Percentiles rank a stretch among this genome's conserved stretches.
Conservation (phyloP, 2,329 filamentous ascomycete species). For the Xylaria sp. region DNA sequence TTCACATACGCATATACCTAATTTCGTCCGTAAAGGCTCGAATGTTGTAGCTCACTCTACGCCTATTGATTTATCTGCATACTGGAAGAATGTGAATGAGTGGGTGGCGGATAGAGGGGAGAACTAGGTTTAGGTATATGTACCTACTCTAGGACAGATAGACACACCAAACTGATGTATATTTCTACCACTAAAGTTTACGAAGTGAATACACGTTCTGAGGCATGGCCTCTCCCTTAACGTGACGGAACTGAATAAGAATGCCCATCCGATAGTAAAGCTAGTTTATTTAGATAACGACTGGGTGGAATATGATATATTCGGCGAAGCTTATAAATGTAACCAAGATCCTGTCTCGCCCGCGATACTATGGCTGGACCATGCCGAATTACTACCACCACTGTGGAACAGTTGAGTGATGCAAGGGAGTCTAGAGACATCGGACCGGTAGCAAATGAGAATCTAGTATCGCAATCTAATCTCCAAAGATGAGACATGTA, state of each 20-base stretch:
- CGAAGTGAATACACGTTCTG: too few relatives aligned
- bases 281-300: too few relatives aligned
- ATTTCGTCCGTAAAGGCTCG: neutral
- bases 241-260: too few relatives aligned
- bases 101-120: neutral
- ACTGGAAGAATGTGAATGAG: neutral
- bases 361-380: too few relatives aligned
- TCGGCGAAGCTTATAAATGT: too few relatives aligned
- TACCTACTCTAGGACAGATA: neutral
- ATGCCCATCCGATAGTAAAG: too few relatives aligned
- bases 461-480: neutral
- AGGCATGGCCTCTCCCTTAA: too few relatives aligned
- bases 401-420: too few relatives aligned
- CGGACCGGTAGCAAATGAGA: neutral
- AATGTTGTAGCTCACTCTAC: neutral
- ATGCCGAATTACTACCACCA: too few relatives aligned
- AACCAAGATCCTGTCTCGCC: too few relatives aligned
- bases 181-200: neutral
- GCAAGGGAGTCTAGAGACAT: too few relatives aligned
- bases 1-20: conserved; percentile 3
- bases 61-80: neutral
- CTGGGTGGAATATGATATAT: too few relatives aligned
- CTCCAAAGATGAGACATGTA: neutral
- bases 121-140: neutral
- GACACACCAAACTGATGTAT: neutral